Conservation (phyloP, 805 yeast species). For the Suhomyces prunicola region DNA sequence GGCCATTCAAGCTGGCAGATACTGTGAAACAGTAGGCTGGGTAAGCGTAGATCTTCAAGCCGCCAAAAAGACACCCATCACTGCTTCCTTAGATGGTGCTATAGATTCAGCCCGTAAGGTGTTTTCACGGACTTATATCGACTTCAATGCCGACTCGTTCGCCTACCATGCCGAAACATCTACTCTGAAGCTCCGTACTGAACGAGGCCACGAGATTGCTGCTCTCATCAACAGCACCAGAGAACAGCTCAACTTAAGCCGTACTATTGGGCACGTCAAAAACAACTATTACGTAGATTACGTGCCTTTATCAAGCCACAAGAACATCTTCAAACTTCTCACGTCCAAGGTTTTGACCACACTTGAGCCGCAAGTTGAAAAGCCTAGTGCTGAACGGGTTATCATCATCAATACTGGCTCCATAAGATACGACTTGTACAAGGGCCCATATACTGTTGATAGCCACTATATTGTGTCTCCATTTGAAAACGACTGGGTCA, state of each 20-base stretch:
- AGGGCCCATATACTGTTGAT: conserved; percentile 80
- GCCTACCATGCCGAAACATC: conserved; percentile 51
- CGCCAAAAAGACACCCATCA: conserved; percentile 8
- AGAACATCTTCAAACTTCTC: conserved; percentile 57
- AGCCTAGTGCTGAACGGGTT: conserved; percentile 28
- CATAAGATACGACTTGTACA: conserved; percentile 78
- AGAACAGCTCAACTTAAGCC: conserved; percentile 49
- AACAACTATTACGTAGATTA: conserved; percentile 62
- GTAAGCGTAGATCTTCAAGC: conserved; percentile 47
- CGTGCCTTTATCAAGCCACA: conserved; percentile 52
- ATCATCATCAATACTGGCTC: conserved; percentile 84
- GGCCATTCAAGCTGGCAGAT: conserved; percentile 90
- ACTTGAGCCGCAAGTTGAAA: conserved; percentile 25
- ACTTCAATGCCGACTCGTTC: conserved; percentile 74
- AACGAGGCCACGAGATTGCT: conserved; percentile 50
- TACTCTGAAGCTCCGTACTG: conserved; percentile 47
- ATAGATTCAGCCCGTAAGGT: conserved; percentile 8
- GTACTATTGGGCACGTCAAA: conserved; percentile 63
- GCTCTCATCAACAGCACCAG: conserved; percentile 43
- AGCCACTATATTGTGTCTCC: conserved; percentile 83
- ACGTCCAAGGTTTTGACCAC: conserved; percentile 54
- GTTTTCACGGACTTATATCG: conserved; percentile 69
- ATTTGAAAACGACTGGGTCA: conserved; percentile 76
- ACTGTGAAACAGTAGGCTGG: conserved; percentile 93
- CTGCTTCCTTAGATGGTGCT: no score